phyloP scores from a whole-genome alignment of 352 stramenopile species.

The Phytophthora citrophthora region DNA sequence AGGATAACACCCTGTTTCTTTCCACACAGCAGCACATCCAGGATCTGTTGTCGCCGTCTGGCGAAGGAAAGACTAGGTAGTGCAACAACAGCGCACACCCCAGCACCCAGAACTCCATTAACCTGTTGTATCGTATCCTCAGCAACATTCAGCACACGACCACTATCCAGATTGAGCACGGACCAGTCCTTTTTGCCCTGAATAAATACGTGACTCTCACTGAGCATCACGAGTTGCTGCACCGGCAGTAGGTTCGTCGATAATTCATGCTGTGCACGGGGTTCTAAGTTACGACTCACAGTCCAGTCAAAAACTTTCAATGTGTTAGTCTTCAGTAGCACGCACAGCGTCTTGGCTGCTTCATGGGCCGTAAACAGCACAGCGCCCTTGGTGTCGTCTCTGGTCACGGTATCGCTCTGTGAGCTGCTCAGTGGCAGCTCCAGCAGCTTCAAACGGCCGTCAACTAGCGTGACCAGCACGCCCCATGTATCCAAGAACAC shows the following conservation, averaged over 20 bases:
- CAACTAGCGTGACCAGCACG: constrained; percentile 60
- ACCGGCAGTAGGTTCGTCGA: constrained; percentile 39
- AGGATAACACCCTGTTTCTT: constrained; percentile 63
- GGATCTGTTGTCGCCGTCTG: constrained; percentile 36
- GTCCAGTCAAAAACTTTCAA: constrained; percentile 84
- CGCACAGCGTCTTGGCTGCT: constrained; percentile 51
- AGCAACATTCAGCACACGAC: constrained; percentile 41
- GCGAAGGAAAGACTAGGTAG: constrained; percentile 45
- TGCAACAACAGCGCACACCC: constrained; percentile 42
- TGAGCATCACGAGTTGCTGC: constrained; percentile 64
- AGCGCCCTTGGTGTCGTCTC: constrained; percentile 72
- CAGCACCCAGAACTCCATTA: constrained; percentile 30
- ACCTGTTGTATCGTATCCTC: constrained; percentile 27
- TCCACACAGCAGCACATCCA: constrained; percentile 64
- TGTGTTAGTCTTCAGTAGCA: constrained; percentile 66
- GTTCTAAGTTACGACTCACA: constrained; percentile 50
- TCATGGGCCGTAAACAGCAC: constrained; percentile 65
- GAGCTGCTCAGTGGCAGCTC: constrained; percentile 66
- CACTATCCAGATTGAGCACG: constrained; percentile 72
- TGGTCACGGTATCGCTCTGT: constrained; percentile 45
- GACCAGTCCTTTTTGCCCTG: constrained; percentile 70
- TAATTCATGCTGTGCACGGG: constrained; percentile 70
- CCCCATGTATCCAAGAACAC: constrained; percentile 75
- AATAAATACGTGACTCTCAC: constrained; percentile 72
- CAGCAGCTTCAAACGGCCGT: constrained; percentile 66